Evolutionary conservation across 2,329 filamentous ascomycete species (phyloP), one percentile per base, ranked within the genome.

Genomic region (Grosmannia huntii): DNA sequence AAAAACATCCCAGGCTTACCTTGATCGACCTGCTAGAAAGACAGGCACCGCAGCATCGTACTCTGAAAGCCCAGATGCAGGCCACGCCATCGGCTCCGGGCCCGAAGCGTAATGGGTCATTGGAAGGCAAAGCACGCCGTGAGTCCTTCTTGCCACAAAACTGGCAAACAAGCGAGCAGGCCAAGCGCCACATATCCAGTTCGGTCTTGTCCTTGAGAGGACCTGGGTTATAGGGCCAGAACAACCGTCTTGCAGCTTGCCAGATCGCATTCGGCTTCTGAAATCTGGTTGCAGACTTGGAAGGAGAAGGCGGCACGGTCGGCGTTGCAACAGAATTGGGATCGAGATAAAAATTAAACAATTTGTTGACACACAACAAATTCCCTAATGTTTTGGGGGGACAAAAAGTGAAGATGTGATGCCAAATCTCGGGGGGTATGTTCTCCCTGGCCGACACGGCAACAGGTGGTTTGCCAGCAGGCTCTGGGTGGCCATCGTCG

Each of bases 151-250:
- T 80, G 57, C 71, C 73, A 70, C 89, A 94, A 63, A 84, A 82
- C 66, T 91, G 84, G 69, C 89, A 95, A 57, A 67, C 71, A 33
- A 67, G 73, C 53, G 81, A 79, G 68, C 82, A 84, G 41, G 83
- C 76, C 55, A 94, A 73, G 65, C 80, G 81, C 81, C 89, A 90
- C 87, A 91, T 91, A 49, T 85, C 80, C 62, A 88, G 73, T 69
- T 94, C 89, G 49, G 81, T 80, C 67, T 79, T 80, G 59, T 76
- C 78, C 56, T 74, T 72, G 55, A 92, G 75, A 31, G 88, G 88
- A 58, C 77, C 76, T 53, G 89, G 89, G 74, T 90, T 82, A 63
- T 79, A 78, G 28, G 82, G 82, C 72, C 81, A 81, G 68, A 82
- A 84, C 23, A 74, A 71, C 64, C 83, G 83, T 66, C 87, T 81